phyloP scores from a whole-genome alignment of 2,329 filamentous ascomycete species.

The Rhynchosporium secalis region DNA sequence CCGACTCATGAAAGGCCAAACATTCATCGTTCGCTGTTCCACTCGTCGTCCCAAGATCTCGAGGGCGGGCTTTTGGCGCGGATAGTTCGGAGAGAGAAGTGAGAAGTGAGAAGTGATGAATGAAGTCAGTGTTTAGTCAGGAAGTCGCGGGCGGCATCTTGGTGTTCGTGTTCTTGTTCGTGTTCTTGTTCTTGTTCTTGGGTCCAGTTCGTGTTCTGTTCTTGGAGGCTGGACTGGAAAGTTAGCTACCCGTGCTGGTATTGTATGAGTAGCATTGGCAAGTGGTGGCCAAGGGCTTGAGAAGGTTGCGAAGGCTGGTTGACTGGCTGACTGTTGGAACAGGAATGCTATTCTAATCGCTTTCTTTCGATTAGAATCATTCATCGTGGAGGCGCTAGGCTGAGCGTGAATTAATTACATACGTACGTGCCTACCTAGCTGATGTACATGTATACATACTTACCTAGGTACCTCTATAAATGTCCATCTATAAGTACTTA shows the following conservation, averaged over 20 bases:
- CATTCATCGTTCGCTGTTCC: background rate
- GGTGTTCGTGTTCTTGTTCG: background rate
- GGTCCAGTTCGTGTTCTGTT: background rate
- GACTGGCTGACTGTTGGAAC: background rate
- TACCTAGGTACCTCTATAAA: background rate
- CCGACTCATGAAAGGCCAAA: slow-evolving; percentile 4
- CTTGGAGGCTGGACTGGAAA: slow-evolving; percentile 3
- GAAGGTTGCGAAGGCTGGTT: background rate
- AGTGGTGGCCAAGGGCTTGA: slow-evolving; percentile 14
- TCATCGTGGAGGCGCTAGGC: no score
- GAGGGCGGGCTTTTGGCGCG: slow-evolving; percentile 6
- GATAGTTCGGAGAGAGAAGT: background rate
- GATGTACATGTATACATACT: background rate
- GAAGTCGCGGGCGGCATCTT: background rate
- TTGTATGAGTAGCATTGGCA: no score
- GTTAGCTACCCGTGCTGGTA: background rate
- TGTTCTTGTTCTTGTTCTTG: background rate
- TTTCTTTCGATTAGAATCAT: no score
- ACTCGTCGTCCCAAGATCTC: background rate
- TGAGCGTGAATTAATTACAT: no score
- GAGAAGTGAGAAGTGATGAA: background rate
- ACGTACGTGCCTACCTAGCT: no score
- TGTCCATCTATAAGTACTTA: no score
- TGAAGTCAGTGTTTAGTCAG: background rate
- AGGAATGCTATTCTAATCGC: background rate